phyloP scores from a whole-genome alignment of 2,329 filamentous ascomycete genomes.

The Aspergillus quadricinctus region DNA sequence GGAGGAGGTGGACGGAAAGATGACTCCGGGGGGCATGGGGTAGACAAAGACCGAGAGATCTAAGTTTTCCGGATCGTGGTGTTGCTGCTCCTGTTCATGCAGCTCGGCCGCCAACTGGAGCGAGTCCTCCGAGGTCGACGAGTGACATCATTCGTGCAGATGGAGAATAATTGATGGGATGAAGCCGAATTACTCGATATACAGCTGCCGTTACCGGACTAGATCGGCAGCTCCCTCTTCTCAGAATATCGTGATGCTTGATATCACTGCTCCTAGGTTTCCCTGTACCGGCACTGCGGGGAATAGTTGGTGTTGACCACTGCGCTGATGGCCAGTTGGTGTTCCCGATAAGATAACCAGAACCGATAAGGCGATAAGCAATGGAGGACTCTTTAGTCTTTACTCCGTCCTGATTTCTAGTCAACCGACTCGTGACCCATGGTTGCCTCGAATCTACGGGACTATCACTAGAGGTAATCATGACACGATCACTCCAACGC shows the following conservation, averaged over 20 bases:
- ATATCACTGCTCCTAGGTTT: neutral
- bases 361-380: no score
- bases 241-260: neutral
- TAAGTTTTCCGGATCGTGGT: neutral
- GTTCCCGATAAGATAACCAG: neutral
- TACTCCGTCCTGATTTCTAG: neutral
- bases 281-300: neutral
- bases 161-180: neutral
- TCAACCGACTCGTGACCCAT: neutral
- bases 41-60: constrained; percentile 11
- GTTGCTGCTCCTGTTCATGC: neutral
- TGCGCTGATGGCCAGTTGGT: neutral
- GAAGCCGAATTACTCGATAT: neutral
- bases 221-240: neutral
- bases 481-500: neutral
- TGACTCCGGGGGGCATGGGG: constrained; percentile 6
- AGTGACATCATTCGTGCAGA: neutral
- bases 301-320: neutral
- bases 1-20: neutral
- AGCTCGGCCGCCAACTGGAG: neutral
- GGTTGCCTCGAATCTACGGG: neutral
- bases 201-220: neutral
- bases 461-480: neutral
- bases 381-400: no score
- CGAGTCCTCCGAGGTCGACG: neutral